Conservation (phyloP, 805 yeast genomes). For the Torulaspora delbrueckii region DNA sequence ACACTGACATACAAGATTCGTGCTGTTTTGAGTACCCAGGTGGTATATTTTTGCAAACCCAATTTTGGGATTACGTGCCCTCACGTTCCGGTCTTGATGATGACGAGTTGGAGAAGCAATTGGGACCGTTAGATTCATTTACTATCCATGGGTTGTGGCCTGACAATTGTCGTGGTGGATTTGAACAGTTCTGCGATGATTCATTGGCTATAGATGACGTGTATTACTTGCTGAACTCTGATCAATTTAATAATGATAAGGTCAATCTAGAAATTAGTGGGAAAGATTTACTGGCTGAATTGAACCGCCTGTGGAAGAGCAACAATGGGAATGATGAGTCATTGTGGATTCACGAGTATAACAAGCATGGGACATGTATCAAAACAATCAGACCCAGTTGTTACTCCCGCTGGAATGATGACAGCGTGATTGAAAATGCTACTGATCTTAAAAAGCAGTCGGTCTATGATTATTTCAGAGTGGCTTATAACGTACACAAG, state of each 20-base stretch:
- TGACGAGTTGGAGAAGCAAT: constrained; percentile 28
- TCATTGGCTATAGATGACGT: constrained; percentile 51
- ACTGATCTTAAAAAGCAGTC: constrained; percentile 27
- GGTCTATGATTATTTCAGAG: constrained; percentile 66
- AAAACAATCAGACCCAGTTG: constrained; percentile 71
- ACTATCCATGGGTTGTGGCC: constrained; percentile 90
- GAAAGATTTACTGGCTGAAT: constrained; percentile 47
- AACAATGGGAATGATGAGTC: constrained; percentile 60
- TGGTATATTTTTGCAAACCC: constrained; percentile 78
- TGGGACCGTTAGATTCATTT: constrained; percentile 66
- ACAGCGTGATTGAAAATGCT: constrained; percentile 1
- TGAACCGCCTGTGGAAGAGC: constrained; percentile 69
- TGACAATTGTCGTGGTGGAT: constrained; percentile 79
- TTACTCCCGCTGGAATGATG: constrained; percentile 41
- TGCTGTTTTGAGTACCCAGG: constrained; percentile 89
- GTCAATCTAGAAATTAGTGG: constrained; percentile 38
- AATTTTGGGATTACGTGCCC: constrained; percentile 87
- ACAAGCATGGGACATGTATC: constrained; percentile 92
- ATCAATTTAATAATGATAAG: constrained; percentile 20
- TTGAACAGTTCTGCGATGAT: constrained; percentile 70
- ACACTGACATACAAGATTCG: constrained; percentile 48
- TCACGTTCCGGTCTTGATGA: constrained; percentile 34
- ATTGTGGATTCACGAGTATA: constrained; percentile 88
- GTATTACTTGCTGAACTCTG: constrained; percentile 39
- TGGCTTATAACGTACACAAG: constrained; percentile 53